Evolutionary conservation across 2,329 filamentous ascomycete genomes (phyloP), one percentile per base, ranked within the genome.

Genomic region (Dichotomopilus funicola): DNA sequence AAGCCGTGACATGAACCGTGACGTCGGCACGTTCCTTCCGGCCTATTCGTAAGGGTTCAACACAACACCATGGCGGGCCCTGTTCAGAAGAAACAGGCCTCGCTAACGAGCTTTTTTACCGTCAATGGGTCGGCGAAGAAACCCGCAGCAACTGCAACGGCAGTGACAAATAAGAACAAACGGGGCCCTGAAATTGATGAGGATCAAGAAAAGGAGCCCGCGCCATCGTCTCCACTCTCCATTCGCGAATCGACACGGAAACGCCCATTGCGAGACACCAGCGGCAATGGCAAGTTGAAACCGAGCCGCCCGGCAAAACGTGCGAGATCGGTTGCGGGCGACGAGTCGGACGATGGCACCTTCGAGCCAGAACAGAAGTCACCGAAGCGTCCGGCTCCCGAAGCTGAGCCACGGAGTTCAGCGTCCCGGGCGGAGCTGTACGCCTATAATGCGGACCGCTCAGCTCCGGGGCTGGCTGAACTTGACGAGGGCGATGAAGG

Each of bases 81-180:
- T 11, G 58, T 75, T 1, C 75, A 69, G 53, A 88, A 87, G 71
- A 88, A 86, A 64, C 89, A 96, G 67, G 81, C 86, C 62, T 89
- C 89, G 0, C 86, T 96, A 59, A 94, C 89, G 3, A 91, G 85
- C 67, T 95, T 95, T 72, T 95, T 95, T 68, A 81, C 83, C 0
- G 34, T 52, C 66, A 79, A 78, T 68, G 75, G 73, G 55, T 63
- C 74, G 49, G 61, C 50, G 57, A 61, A 56, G 57, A 54, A 55
- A 36, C 45, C 49, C 10, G 38, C 57, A 27, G 45, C 36, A 11
- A 64, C 70, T n/a, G 31, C 47, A 7, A 13, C 37, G n/a, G 40
- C 47, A 51, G 19, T 6, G 13, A 35, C 35, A 38, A 55, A 35
- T 37, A 8, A 6, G 19, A 19, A 38, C 13, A 40, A 51, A 31